These are phyloP conservation scores for Prinsepia uniflora DNA, from an alignment of 306 rosid species.

Conservation along the genomic window DNA sequence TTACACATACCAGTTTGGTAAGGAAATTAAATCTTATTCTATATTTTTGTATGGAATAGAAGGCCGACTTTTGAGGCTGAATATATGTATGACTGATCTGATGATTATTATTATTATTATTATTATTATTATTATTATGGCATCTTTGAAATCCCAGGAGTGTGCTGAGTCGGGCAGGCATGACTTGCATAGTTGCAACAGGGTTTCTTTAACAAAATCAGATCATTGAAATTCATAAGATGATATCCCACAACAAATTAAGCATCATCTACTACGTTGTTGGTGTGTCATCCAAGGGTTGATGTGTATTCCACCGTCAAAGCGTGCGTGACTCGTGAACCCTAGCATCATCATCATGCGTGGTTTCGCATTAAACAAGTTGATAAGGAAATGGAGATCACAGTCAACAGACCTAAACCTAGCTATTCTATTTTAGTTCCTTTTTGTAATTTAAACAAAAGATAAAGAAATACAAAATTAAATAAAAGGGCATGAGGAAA, in stretches of 20 bases:
- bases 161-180: background rate
- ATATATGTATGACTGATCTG: background rate
- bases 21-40: background rate
- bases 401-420: too few relatives aligned
- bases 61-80: background rate
- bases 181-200: background rate
- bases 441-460: too few relatives aligned
- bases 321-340: background rate
- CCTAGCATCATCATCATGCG: too few relatives aligned
- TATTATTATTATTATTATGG: background rate
- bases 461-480: too few relatives aligned
- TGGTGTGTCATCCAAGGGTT: background rate
- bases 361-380: too few relatives aligned
- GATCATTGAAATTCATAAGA: background rate
- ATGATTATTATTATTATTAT: too few relatives aligned
- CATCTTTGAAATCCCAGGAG: background rate
- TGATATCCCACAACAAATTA: background rate
- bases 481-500: too few relatives aligned
- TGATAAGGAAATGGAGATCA: too few relatives aligned
- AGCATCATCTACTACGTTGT: background rate
- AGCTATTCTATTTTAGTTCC: too few relatives aligned
- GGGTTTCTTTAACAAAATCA: too few relatives aligned
- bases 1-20: too few relatives aligned
- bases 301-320: background rate
- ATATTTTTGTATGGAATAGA: background rate